phyloP scores from a whole-genome alignment of 2,329 filamentous ascomycete species.

The Zopfia rhizophila region DNA sequence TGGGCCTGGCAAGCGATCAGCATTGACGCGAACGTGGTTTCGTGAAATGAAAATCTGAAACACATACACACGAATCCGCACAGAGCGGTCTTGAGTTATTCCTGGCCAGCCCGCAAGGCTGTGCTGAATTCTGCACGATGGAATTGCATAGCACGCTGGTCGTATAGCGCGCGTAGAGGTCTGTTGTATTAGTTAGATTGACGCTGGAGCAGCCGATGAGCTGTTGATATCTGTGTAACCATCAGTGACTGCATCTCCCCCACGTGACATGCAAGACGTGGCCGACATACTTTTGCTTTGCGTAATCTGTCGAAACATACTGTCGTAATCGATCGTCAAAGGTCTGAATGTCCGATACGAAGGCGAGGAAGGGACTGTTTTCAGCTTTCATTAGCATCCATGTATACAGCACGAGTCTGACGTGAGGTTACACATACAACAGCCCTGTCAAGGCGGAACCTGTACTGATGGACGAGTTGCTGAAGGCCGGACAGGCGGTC shows the following conservation, averaged over 20 bases:
- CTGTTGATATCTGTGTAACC: constrained; percentile 74
- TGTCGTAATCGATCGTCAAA: constrained; percentile 80
- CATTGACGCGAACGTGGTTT: constrained; percentile 27
- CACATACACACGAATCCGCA: constrained; percentile 84
- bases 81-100: constrained; percentile 79
- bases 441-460: constrained; percentile 65
- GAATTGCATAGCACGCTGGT: constrained; percentile 92
- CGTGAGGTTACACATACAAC: constrained; percentile 65
- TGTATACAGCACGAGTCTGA: constrained; percentile 35
- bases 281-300: constrained; percentile 75
- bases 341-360: constrained; percentile 76
- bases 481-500: constrained; percentile 76
- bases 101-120: constrained; percentile 72
- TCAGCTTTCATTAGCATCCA: constrained; percentile 20
- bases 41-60: constrained; percentile 6
- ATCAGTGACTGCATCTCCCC: constrained; percentile 40
- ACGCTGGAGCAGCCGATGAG: constrained; percentile 83
- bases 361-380: constrained; percentile 82
- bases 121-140: constrained; percentile 88
- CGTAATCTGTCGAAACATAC: constrained; percentile 80
- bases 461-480: constrained; percentile 76
- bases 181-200: constrained; percentile 79
- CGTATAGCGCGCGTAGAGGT: constrained; percentile 92
- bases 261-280: constrained; percentile 25
- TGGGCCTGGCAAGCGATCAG: constrained; percentile 68